Evolutionary conservation across 768 basidiomycete genomes (phyloP), one percentile per base, ranked within the genome.

Genomic region (Phaffia australis): DNA sequence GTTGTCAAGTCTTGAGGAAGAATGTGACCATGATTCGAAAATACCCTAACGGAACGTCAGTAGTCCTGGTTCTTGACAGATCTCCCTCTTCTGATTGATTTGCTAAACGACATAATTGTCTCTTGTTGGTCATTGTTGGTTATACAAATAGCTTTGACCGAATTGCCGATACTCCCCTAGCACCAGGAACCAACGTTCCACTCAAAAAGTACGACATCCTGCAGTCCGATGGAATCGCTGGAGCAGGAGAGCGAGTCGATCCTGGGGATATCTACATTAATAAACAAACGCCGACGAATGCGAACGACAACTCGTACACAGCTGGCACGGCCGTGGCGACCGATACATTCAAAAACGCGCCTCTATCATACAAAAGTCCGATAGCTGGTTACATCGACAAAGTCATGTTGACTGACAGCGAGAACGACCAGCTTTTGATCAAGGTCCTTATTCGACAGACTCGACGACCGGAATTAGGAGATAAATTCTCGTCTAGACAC

Each of bases 401-500:
- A 77, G 89, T 98, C 72, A 84, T 99, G 84, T 83, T 99, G 70
- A 93, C 89, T 68, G 91, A 97, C 74, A 93, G 90, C 11, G 94
- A 98, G 72, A 90, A 89, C 72, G 93, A 97, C 77, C 89, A 94
- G 76, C 89, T 88, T 19, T 80, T 99, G 68, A 88, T 99, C 81
- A 99, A 99, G 78, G 91, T 98, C 51, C 81, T 98, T 72, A 90
- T 97, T 73, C 85, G 95, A 42, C 95, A 99, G 79, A 99, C 95
- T 21, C 83, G 95, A 75, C 81, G 90, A 63, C 95, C 95, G 55
- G 95, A 99, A 74, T 80, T 98, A 55, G 95, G 95, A 1, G 95
- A 99, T 80, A 99, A 99, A 78, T 99, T 99, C 76, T 97, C 93
- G 50, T 92, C 89, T 2, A 80, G 95, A 70, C 95, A 99, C 74